Percentiles rank a stretch among this genome's conserved stretches.
Evolutionary conservation across 2,329 filamentous ascomycete genomes (phyloP).

Genomic region (Neonectria faginata): DNA sequence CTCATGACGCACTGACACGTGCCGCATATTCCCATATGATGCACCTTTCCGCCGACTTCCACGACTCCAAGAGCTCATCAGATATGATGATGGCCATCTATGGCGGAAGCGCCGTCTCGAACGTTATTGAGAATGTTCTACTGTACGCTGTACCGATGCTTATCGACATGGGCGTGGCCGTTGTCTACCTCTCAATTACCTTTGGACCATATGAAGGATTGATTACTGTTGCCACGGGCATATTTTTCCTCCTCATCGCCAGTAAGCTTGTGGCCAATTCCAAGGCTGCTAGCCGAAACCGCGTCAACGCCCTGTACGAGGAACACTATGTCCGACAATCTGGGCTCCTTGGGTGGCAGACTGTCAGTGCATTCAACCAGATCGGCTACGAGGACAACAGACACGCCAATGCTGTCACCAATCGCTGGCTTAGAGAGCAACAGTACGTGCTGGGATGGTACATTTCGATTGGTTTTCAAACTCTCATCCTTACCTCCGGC

Average conservation of each 20-base stretch:
- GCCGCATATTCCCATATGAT: slow-evolving; percentile 71
- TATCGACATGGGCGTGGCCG: slow-evolving; percentile 69
- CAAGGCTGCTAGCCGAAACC: slow-evolving; percentile 61
- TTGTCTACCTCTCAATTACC: slow-evolving; percentile 68
- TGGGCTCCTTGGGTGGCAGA: slow-evolving; percentile 70
- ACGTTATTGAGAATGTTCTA: slow-evolving; percentile 67
- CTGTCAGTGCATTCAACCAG: slow-evolving; percentile 70
- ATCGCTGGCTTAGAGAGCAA: slow-evolving; percentile 53
- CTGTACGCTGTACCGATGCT: slow-evolving; percentile 71
- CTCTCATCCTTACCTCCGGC: slow-evolving; percentile 75
- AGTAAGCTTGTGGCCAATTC: slow-evolving; percentile 63
- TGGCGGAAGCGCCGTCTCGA: slow-evolving; percentile 65
- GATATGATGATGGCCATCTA: slow-evolving; percentile 69
- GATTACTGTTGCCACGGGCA: slow-evolving; percentile 69
- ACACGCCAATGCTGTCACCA: slow-evolving; percentile 63
- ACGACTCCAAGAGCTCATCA: slow-evolving; percentile 70
- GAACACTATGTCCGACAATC: slow-evolving; percentile 67
- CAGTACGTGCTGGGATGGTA: slow-evolving; percentile 58
- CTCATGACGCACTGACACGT: slow-evolving; percentile 63
- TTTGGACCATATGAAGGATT: slow-evolving; percentile 72
- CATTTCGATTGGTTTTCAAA: slow-evolving; percentile 66
- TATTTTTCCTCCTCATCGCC: slow-evolving; percentile 67
- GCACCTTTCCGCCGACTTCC: slow-evolving; percentile 70
- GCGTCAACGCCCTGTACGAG: slow-evolving; percentile 65
- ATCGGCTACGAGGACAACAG: slow-evolving; percentile 67